These are phyloP conservation scores for Marsdenia floribunda DNA, from an alignment of 257 asterid genomes.

Conservation along the genomic window DNA sequence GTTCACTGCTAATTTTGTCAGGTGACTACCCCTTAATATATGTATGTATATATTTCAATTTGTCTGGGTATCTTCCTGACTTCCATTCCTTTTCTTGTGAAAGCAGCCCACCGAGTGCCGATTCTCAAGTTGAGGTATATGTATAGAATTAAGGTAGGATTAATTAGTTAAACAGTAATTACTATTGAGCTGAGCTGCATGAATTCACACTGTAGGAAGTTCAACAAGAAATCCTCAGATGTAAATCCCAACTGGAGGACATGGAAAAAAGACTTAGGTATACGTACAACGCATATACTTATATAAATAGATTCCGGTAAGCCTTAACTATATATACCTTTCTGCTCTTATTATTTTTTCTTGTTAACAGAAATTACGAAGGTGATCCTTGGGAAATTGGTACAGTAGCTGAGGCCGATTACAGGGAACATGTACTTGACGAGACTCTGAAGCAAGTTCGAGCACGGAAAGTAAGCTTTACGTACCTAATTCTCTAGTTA, in stretches of 20 bases:
- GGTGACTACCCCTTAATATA: background rate
- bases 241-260: slow-evolving; percentile 58
- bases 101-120: slow-evolving; percentile 56
- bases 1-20: background rate
- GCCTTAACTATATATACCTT: too few relatives aligned
- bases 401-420: slow-evolving; percentile 61
- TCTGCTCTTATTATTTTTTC: too few relatives aligned
- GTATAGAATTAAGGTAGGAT: background rate
- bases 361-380: slow-evolving; percentile 52
- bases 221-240: slow-evolving; percentile 59
- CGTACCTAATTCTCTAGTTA: background rate
- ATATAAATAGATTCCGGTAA: too few relatives aligned
- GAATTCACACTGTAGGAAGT: slow-evolving; percentile 45
- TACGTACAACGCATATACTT: background rate
- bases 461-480: slow-evolving; percentile 49
- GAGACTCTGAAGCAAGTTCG: slow-evolving; percentile 61
- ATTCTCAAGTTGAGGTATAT: slow-evolving; percentile 66
- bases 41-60: background rate
- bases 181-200: background rate
- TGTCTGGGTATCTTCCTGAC: background rate
- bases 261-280: slow-evolving; percentile 69
- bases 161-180: background rate
- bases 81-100: slow-evolving; percentile 11
- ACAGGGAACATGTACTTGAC: slow-evolving; percentile 66
- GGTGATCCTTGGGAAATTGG: slow-evolving; percentile 54